Evolutionary conservation across 1,139 yeast genomes (phyloP).

Genomic region (Geotrichum fermentans): DNA sequence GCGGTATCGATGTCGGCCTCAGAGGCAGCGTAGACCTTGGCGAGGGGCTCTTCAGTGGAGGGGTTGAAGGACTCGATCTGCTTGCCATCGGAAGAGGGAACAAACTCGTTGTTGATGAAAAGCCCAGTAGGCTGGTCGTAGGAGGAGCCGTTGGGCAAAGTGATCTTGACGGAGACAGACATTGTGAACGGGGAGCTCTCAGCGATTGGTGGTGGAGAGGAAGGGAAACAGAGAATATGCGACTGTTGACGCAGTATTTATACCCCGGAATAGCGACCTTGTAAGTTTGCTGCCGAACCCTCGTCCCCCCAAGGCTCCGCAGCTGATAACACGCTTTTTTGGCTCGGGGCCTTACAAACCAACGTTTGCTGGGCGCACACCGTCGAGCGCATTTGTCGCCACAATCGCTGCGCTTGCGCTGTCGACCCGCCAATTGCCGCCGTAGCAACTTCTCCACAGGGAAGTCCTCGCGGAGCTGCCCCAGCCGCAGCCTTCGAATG

Average conservation of each 20-base stretch:
- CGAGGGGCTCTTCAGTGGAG: conserved; percentile 49
- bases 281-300: too few relatives aligned
- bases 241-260: conserved; percentile 2
- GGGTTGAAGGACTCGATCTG: conserved; percentile 41
- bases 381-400: background rate
- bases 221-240: background rate
- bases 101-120: conserved; percentile 77
- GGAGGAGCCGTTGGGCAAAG: conserved; percentile 53
- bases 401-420: too few relatives aligned
- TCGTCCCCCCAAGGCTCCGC: too few relatives aligned
- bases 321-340: too few relatives aligned
- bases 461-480: too few relatives aligned
- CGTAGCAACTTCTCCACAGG: too few relatives aligned
- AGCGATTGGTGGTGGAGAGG: background rate
- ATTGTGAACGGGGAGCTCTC: background rate
- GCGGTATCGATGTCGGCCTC: conserved; percentile 55
- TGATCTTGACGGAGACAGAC: conserved; percentile 33
- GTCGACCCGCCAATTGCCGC: too few relatives aligned
- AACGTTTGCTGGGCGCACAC: too few relatives aligned
- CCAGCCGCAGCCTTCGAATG: too few relatives aligned
- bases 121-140: conserved; percentile 72
- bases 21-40: conserved; percentile 51
- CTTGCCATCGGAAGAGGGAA: conserved; percentile 56
- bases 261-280: too few relatives aligned
- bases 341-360: too few relatives aligned